Evolutionary conservation across 768 basidiomycete species (phyloP).

Genomic region (Termitomyces sp.): DNA sequence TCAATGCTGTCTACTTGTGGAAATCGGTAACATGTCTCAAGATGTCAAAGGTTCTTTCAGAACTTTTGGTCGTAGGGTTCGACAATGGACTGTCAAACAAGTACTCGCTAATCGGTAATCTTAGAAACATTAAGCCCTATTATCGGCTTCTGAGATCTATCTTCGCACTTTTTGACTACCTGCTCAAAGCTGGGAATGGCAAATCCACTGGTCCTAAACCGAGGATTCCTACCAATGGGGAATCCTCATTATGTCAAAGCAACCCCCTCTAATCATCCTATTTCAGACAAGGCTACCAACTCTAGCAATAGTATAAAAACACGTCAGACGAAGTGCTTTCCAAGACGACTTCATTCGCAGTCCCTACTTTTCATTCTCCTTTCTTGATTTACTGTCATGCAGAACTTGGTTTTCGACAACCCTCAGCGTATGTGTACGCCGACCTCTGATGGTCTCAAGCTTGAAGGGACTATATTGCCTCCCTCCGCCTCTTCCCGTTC

Average conservation of each 20-base stretch:
- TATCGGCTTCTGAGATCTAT: slow-evolving; percentile 24
- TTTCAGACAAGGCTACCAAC: slow-evolving; percentile 14
- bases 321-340: slow-evolving; percentile 4
- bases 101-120: slow-evolving; percentile 29
- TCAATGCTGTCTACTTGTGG: slow-evolving; percentile 12
- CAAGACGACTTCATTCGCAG: neutral
- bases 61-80: slow-evolving; percentile 13
- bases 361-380: neutral
- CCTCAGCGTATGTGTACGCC: neutral
- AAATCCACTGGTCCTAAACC: slow-evolving; percentile 15
- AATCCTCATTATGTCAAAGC: slow-evolving; percentile 18
- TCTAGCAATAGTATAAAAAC: slow-evolving; percentile 23
- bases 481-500: neutral
- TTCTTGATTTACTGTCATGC: slow-evolving; percentile 1
- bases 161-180: slow-evolving; percentile 10
- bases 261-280: slow-evolving; percentile 17
- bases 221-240: slow-evolving; percentile 23
- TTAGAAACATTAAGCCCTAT: slow-evolving; percentile 13
- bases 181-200: slow-evolving; percentile 13
- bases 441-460: neutral
- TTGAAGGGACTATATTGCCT: slow-evolving; percentile 1
- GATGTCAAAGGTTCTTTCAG: slow-evolving; percentile 24
- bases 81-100: slow-evolving; percentile 19
- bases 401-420: neutral
- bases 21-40: slow-evolving; percentile 20